phyloP scores from a whole-genome alignment of 1,284 basidiomycete species.

The Fomitiporia mediterranea region DNA sequence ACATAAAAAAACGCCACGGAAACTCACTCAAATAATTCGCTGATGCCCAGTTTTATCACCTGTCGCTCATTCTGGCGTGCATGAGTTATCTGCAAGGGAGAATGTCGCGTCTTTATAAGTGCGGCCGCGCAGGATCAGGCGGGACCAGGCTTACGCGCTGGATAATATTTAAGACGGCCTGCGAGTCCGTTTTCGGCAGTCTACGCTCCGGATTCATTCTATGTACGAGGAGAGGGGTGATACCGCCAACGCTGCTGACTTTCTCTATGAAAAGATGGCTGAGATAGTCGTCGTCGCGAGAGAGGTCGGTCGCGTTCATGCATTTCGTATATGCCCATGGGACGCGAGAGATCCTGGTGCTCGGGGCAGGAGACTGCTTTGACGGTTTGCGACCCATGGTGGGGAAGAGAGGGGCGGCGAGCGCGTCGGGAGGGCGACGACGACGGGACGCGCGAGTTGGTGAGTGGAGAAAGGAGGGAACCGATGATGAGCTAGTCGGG shows the following conservation, averaged over 20 bases:
- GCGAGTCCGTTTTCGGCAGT: conserved; percentile 65
- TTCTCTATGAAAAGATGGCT: conserved; percentile 82
- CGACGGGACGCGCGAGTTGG: not conserved
- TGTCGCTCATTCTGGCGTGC: conserved; percentile 2
- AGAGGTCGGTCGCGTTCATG: conserved; percentile 83
- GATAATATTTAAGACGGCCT: conserved; percentile 62
- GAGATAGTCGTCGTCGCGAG: conserved; percentile 82
- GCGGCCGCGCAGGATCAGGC: not conserved
- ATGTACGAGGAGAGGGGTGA: conserved; percentile 70
- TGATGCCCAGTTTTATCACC: conserved; percentile 49
- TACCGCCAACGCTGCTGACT: conserved; percentile 63
- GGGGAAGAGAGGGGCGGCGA: not conserved
- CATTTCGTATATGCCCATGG: conserved; percentile 74
- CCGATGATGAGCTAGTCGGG: conserved; percentile 2
- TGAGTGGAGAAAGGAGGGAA: conserved; percentile 2
- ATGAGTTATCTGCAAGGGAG: conserved; percentile 4
- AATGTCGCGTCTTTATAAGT: conserved; percentile 12
- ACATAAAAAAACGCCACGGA: conserved; percentile 23
- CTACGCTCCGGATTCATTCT: conserved; percentile 76
- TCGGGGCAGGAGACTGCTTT: conserved; percentile 1
- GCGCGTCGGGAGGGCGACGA: not conserved
- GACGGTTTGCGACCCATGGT: conserved; percentile 10
- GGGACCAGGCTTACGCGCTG: conserved; percentile 59
- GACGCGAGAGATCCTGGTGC: conserved; percentile 24
- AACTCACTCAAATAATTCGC: conserved; percentile 67